Base-by-base conservation (phyloP, 2,329 filamentous ascomycete genomes). In the Pseudocercospora ulei region DNA sequence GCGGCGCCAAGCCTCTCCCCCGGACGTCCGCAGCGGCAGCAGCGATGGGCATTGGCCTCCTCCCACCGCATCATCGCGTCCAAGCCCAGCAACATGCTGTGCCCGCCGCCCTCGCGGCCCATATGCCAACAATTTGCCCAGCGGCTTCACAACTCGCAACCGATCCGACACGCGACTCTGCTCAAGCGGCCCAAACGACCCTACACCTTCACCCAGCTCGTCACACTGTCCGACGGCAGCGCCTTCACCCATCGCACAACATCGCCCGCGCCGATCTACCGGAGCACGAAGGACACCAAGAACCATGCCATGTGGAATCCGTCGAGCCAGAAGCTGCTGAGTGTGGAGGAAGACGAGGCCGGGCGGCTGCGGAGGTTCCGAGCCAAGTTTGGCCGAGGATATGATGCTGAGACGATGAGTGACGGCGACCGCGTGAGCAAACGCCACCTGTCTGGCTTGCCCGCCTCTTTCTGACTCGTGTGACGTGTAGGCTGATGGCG, bases 181-280 rank as follows among this genome's bases (percentile, higher is more conserved):
- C 75, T 96, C 58, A 74, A 73, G 46, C 84, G 90, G 9, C 86
- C 86, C n/a, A 82, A 86, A 57, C 77, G 87, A 4, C 88, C 90
- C 26, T 96, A 95, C 71, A 84, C 80, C 52, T 96, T 95, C 71
- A 95, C 88, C n/a, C 90, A 98, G 66, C 75, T 98, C 44, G 72
- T 98, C 51, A 87, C 86, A 38, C 80, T 96, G 49, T 84, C 81
- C 25, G 90, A 98, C 68, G 90, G 90, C 53, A 82, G 76, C 56
- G 82, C 87, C 44, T 96, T 76, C 65, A 78, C 80, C 33, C 72
- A 78, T 56, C 82, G 82, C 59, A 87, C 83, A 14, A 85, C 82
- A 7, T 83, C 76, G 7, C 83, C 84, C 0, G 54, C 65, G 13
- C 69, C 76, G 5, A 65, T 79, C 43, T 76, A 78, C 63, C 68